A percentile compares a stretch with the other conserved stretches of the same genome.
These are phyloP conservation scores for Corchorus olitorius DNA, from an alignment of 345 rosid species.

Conservation along the genomic window DNA sequence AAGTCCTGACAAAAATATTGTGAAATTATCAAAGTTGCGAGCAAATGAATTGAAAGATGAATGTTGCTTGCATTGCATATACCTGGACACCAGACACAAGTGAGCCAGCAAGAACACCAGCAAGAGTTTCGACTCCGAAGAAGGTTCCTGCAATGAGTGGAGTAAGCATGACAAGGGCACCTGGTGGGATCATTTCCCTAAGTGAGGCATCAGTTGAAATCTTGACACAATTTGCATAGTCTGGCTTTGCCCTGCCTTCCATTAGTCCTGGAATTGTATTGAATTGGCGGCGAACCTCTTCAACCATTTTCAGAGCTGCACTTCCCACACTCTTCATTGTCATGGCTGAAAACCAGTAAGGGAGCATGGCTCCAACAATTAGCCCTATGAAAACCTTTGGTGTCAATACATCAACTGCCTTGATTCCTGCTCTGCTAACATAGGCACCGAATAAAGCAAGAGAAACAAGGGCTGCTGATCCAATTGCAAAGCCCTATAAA, in stretches of 20 bases:
- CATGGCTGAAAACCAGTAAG: constrained; percentile 76
- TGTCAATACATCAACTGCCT: constrained; percentile 55
- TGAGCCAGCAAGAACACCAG: constrained; percentile 74
- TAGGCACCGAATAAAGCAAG: constrained; percentile 73
- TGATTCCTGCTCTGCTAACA: constrained; percentile 66
- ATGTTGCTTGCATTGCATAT: neutral
- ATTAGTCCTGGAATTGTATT: constrained; percentile 70
- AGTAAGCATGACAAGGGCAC: constrained; percentile 70
- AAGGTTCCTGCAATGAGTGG: constrained; percentile 62
- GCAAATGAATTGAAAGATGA: neutral
- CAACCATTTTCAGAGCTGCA: constrained; percentile 74
- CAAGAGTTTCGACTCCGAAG: constrained; percentile 68
- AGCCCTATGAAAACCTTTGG: constrained; percentile 74
- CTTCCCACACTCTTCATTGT: constrained; percentile 83
- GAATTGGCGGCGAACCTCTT: constrained; percentile 76
- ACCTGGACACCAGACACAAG: constrained; percentile 78
- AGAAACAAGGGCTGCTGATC: constrained; percentile 74
- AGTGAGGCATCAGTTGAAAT: constrained; percentile 70
- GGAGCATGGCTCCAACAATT: constrained; percentile 77
- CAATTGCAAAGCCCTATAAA: constrained; percentile 72
- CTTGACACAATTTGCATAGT: constrained; percentile 70
- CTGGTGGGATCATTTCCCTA: constrained; percentile 74
- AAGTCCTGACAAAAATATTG: no score
- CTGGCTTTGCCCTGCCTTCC: constrained; percentile 69
- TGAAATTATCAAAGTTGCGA: no score